Evolutionary conservation across 1,139 yeast species (phyloP).

Genomic region (Nakaseomyces bracarensis): DNA sequence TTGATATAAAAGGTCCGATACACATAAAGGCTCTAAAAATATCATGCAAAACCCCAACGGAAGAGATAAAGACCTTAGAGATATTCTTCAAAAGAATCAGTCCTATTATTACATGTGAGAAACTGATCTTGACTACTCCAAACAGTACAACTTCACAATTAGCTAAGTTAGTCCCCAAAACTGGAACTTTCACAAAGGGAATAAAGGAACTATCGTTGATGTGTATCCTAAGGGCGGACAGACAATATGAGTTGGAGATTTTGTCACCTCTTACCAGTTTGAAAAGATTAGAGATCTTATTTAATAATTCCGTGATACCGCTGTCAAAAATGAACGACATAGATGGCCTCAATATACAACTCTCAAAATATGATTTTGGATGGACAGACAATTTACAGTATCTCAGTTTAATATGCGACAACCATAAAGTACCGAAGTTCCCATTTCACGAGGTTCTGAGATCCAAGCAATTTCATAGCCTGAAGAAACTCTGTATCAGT

Average conservation of each 20-base stretch:
- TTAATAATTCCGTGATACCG: slow-evolving; percentile 18
- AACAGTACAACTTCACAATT: slow-evolving; percentile 17
- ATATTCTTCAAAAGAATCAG: slow-evolving; percentile 12
- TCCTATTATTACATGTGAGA: slow-evolving; percentile 11
- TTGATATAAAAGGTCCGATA: not conserved
- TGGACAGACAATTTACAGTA: slow-evolving; percentile 15
- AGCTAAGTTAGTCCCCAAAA: slow-evolving; percentile 9
- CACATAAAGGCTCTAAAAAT: slow-evolving; percentile 7
- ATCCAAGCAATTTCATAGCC: not conserved
- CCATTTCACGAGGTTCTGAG: slow-evolving; percentile 15
- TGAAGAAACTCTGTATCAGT: slow-evolving; percentile 18
- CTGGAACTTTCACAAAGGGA: slow-evolving; percentile 8
- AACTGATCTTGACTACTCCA: slow-evolving; percentile 18
- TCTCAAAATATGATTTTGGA: not conserved
- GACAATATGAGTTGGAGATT: slow-evolving; percentile 16
- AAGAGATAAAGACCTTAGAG: slow-evolving; percentile 19
- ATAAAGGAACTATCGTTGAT: slow-evolving; percentile 19
- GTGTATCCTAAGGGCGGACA: slow-evolving; percentile 19
- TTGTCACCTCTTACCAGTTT: slow-evolving; percentile 16
- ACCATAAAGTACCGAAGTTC: slow-evolving; percentile 16
- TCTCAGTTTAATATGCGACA: slow-evolving; percentile 21
- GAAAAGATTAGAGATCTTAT: slow-evolving; percentile 18
- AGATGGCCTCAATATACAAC: slow-evolving; percentile 6
- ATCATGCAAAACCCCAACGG: slow-evolving; percentile 19
- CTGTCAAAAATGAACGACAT: not conserved